Evolutionary conservation across 2,329 filamentous ascomycete species (phyloP), one percentile per base, ranked within the genome.

Genomic region (Metarhizium rileyi): DNA sequence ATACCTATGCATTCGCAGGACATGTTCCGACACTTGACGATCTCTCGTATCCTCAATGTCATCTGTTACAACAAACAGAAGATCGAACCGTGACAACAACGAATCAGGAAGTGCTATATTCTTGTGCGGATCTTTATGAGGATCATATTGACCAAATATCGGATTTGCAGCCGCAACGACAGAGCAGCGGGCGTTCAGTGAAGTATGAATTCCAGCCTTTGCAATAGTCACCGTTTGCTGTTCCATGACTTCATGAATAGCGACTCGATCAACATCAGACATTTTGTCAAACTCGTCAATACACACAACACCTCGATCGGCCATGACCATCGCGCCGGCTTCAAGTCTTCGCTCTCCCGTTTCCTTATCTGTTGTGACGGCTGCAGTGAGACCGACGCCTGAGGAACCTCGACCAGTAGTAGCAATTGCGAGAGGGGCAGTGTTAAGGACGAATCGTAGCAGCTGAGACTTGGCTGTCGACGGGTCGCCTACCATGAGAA

Each of bases 241-340:
- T 70, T 98, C 93, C 93, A 98, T 98, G 57, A 98, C 93, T 87
- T 98, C 93, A 79, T 98, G 93, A 59, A 98, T 98, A 44, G 93
- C 93, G 4, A 98, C 93, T 64, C 93, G 83, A 68, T 98, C 93
- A 51, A 97, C 85, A 64, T 98, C 93, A 50, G 90, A 96, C 93
- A 98, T 98, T 69, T 98, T 98, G 73, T 98, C 93, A 59, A 98
- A 98, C 63, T 98, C 93, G 65, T 98, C 93, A 57, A 98, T 98
- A 72, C 93, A 98, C 30, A 98, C 93, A 10, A 98, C 91, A 58
- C 93, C 93, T 55, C 93, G 86, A 66, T 98, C 93, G 55, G 84
- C 93, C 62, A 98, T 87, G 53, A 98, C 93, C 93, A 98, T 98
- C 56, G 93, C 93, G 78, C 93, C 93, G 16, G 93, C 93, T 70